Base-by-base conservation (phyloP, 2,329 filamentous ascomycete species). In the Sporothrix phasma region DNA sequence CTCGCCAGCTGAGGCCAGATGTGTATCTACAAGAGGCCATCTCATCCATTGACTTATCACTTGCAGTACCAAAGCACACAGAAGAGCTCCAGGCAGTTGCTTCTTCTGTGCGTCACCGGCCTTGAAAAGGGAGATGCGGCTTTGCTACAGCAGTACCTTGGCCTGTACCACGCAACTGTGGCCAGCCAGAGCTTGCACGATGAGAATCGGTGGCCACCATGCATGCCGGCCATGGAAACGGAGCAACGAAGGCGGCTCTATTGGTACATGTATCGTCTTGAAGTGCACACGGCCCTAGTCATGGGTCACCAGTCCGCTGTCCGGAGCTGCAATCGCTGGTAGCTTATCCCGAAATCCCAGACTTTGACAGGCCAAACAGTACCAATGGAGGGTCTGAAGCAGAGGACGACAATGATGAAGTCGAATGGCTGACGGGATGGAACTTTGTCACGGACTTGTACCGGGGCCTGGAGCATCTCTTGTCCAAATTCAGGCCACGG, bases 241-340 rank as follows among this genome's bases (percentile, higher is more conserved):
- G 68, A 69, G 19, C 64, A 66, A 15, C n/a, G 68, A 13, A 43
- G 68, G 10, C 67, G 69, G n/a, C 34, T 70, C 17, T 70, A 63
- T 58, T 70, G 69, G 69, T 63, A 51, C 51, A 64, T 70, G 41
- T 69, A 70, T 47, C 68, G 68, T 11, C 65, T 70, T 37, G 69
- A 70, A 53, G 63, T 70, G 22, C 69, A 70, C 56, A 64, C 62
- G 5, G 67, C 69, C 2, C 64, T 66, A n/a, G 68, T 70, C n/a
- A 41, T 69, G 29, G 69, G 68, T 13, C 67, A 67, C 58, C 69
- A 5, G 64, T 70, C 4, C 66, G 69, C 13, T 63, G 62, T n/a
- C 63, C 68, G 15, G 67, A 70, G 59, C 29, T 65, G 5, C 67
- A 69, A 34, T 59, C 64, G 4, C 61, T 67, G 0, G 69, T 70